Percentiles rank a stretch among this genome's conserved stretches.
These are phyloP conservation scores for Saccharomycopsis sp. DNA, from an alignment of 805 yeast genomes.

Conservation along the genomic window DNA sequence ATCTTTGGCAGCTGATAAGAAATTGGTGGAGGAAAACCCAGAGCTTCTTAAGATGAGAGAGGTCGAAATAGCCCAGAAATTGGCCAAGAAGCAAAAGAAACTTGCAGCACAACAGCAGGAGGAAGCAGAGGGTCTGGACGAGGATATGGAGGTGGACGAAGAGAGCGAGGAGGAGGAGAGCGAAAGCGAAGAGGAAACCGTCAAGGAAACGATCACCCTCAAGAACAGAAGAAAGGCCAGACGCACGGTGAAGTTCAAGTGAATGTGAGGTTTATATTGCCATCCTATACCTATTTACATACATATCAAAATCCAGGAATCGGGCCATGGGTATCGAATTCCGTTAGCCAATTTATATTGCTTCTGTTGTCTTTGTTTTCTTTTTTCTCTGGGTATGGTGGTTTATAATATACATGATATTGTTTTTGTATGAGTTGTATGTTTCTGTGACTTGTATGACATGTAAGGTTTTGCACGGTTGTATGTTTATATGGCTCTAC, in stretches of 20 bases:
- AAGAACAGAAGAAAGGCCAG: constrained; percentile 27
- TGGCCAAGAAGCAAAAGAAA: constrained; percentile 62
- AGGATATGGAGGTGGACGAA: constrained; percentile 44
- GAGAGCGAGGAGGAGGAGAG: constrained; percentile 48
- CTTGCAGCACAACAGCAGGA: constrained; percentile 40
- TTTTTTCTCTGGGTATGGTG: no score
- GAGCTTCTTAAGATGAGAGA: constrained; percentile 89
- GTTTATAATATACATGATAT: no score
- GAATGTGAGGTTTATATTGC: no score
- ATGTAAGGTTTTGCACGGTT: no score
- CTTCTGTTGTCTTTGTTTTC: no score
- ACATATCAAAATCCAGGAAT: no score
- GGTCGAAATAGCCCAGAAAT: constrained; percentile 74
- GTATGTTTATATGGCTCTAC: no score
- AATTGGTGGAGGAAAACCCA: constrained; percentile 82
- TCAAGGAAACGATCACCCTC: constrained; percentile 36
- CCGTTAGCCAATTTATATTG: no score
- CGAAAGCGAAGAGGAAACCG: constrained; percentile 48
- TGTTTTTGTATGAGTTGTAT: no score
- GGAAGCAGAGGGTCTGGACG: constrained; percentile 39
- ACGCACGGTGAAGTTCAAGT: constrained; percentile 13
- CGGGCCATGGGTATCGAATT: no score
- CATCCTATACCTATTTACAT: no score
- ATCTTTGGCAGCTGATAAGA: constrained; percentile 77
- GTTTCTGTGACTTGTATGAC: no score